Conservation (phyloP, 192 early-diverging fungal species). For the Coemansia sp. region DNA sequence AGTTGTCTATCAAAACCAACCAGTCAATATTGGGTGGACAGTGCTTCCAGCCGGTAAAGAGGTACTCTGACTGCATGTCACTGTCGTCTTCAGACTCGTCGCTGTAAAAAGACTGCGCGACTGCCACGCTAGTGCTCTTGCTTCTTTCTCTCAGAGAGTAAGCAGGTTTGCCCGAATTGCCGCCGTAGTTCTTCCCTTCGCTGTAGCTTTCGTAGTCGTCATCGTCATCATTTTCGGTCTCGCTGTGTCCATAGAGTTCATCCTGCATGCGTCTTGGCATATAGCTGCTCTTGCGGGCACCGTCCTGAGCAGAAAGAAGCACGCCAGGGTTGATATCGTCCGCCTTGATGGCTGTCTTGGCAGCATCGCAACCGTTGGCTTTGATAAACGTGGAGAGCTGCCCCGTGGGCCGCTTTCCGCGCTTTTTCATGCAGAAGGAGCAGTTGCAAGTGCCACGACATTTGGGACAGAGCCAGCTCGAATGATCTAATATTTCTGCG, state of each 20-base stretch:
- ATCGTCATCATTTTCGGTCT: background rate
- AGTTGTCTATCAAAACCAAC: constrained; percentile 25
- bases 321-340: constrained; percentile 13
- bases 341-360: constrained; percentile 9
- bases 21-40: constrained; percentile 29
- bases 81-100: constrained; percentile 7
- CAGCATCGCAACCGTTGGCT: constrained; percentile 21
- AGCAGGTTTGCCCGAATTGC: background rate
- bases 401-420: constrained; percentile 32
- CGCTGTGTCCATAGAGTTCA: background rate
- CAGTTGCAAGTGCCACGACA: constrained; percentile 43
- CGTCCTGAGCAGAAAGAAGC: background rate
- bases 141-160: background rate
- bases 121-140: background rate
- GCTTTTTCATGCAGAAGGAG: constrained; percentile 42
- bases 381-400: constrained; percentile 39
- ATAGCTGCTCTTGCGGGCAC: background rate
- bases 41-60: constrained; percentile 19
- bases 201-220: background rate
- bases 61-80: background rate
- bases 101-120: background rate
- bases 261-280: background rate
- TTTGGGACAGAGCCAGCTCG: constrained; percentile 29
- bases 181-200: background rate
- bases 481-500: constrained; percentile 17